Evolutionary conservation across 192 early-diverging fungal species (phyloP).

Genomic region (Neocallimastix lanati): DNA sequence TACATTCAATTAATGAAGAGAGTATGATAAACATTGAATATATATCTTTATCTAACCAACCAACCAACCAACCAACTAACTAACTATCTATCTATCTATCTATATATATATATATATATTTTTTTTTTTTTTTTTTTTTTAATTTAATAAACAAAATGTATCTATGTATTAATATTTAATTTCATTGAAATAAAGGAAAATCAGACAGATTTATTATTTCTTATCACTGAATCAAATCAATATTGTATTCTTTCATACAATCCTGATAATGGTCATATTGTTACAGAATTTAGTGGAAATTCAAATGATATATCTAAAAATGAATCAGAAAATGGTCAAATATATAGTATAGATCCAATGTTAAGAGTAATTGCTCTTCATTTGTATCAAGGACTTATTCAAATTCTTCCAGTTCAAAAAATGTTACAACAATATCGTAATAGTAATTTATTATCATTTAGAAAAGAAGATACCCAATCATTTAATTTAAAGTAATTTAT

Average conservation of each 20-base stretch:
- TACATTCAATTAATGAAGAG: background rate
- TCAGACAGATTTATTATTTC: conserved; percentile 40
- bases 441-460: background rate
- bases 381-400: conserved; percentile 49
- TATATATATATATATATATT: too few relatives aligned
- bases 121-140: too few relatives aligned
- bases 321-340: conserved; percentile 23
- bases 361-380: conserved; percentile 30
- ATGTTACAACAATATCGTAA: background rate
- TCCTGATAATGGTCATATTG: conserved; percentile 11
- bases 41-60: too few relatives aligned
- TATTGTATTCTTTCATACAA: conserved; percentile 56
- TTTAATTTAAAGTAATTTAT: background rate
- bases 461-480: background rate
- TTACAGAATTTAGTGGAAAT: conserved; percentile 48
- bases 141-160: too few relatives aligned
- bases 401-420: conserved; percentile 32
- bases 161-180: too few relatives aligned
- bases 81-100: too few relatives aligned
- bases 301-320: conserved; percentile 33
- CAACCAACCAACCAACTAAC: too few relatives aligned
- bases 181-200: conserved; percentile 26
- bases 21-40: background rate
- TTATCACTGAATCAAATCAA: conserved; percentile 47
- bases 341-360: conserved; percentile 37